Conservation (phyloP, 2,329 filamentous ascomycete genomes). For the Pseudocercospora musae region DNA sequence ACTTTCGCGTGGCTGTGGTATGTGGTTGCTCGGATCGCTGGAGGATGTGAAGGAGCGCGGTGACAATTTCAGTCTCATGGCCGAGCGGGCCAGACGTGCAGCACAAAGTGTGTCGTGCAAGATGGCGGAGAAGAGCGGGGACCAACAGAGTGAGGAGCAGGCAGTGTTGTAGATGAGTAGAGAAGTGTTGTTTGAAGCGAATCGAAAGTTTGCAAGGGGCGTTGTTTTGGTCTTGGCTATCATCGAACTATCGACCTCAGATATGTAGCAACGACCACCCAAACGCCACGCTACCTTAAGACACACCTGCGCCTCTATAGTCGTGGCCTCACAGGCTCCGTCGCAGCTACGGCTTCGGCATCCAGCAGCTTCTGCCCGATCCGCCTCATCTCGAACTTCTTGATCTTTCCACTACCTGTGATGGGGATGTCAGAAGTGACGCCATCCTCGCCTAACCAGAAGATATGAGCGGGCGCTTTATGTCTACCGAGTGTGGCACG, state of each 20-base stretch:
- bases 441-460: constrained; percentile 63
- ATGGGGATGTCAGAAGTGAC: constrained; percentile 37
- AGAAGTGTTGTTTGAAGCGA: background rate
- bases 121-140: constrained; percentile 9
- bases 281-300: background rate
- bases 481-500: constrained; percentile 17
- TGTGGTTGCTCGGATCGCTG: constrained; percentile 27
- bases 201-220: background rate
- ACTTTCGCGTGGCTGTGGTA: constrained; percentile 17
- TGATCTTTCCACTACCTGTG: constrained; percentile 46
- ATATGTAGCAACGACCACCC: background rate
- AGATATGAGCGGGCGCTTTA: constrained; percentile 66
- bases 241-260: background rate
- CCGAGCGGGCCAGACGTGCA: constrained; percentile 21
- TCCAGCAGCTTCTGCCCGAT: constrained; percentile 23
- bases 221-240: background rate
- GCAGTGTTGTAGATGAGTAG: constrained; percentile 22
- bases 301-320: constrained; percentile 3
- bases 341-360: background rate
- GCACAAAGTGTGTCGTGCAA: constrained; percentile 18
- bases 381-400: constrained; percentile 39
- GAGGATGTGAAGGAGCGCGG: constrained; percentile 19
- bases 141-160: constrained; percentile 13
- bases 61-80: constrained; percentile 23
- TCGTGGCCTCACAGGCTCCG: constrained; percentile 5